Percentiles rank a stretch among this genome's conserved stretches.
Conservation (phyloP, 2,329 filamentous ascomycete species). For the Trichoderma sp. region DNA sequence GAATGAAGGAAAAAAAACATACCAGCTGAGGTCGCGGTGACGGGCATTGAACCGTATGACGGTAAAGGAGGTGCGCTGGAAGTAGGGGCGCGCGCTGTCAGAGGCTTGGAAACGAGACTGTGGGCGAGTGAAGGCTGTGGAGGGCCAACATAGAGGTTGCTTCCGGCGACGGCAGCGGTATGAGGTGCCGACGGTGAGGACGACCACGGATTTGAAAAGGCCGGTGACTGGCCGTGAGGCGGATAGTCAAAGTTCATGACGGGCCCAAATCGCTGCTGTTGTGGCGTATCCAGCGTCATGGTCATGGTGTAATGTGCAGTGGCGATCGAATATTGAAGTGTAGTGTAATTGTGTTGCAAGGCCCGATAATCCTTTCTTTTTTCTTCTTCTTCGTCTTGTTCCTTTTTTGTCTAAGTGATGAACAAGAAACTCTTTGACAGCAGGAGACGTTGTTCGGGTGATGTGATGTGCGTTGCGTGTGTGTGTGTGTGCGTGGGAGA, state of each 20-base stretch:
- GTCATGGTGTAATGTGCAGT: conserved; percentile 63
- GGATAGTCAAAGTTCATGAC: conserved; percentile 77
- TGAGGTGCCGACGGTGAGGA: conserved; percentile 50
- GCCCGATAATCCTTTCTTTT: neutral
- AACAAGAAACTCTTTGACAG: neutral
- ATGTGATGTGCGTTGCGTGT: conserved; percentile 23
- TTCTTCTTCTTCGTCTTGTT: neutral
- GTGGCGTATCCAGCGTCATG: conserved; percentile 91
- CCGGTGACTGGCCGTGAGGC: conserved; percentile 55
- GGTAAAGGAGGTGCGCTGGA: conserved; percentile 63
- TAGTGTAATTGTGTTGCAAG: neutral
- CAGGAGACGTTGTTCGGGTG: neutral
- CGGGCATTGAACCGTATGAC: conserved; percentile 70
- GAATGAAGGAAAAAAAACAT: conserved; percentile 33
- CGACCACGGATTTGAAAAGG: conserved; percentile 92
- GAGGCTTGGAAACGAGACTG: conserved; percentile 53
- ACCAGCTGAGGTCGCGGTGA: conserved; percentile 74
- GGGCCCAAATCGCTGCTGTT: conserved; percentile 76
- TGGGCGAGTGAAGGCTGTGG: conserved; percentile 53
- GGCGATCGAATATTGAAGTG: neutral
- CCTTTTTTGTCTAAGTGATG: neutral
- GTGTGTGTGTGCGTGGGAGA: conserved; percentile 19
- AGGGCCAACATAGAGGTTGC: conserved; percentile 65
- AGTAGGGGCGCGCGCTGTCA: conserved; percentile 57
- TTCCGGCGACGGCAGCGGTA: conserved; percentile 52